Evolutionary conservation across 2,329 filamentous ascomycete genomes (phyloP), one percentile per base, ranked within the genome.

Genomic region (Penicillium verrucosum): DNA sequence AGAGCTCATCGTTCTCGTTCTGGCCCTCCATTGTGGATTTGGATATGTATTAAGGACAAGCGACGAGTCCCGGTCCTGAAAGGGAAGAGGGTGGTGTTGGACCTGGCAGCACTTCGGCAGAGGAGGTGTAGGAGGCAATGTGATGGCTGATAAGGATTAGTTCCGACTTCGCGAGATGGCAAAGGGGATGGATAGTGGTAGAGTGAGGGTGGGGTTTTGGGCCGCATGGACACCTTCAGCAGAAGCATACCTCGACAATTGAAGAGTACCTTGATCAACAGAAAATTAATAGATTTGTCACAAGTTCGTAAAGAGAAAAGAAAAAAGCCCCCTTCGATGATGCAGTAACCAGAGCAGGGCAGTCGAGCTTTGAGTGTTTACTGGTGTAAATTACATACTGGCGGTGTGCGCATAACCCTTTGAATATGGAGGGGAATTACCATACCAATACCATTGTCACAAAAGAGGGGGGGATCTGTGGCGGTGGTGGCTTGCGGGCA

Each of bases 1-100:
- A 99, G 73, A 99, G 92, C 87, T 97, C 95, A 81, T 99, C 94
- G 78, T 89, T 95, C 82, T 93, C 87, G 79, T 88, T 90, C 77
- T 88, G 84, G 80, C 88, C 89, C 81, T 97, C 91, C 93, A 97
- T 97, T 77, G 77, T 83, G 84, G 79, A 76, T 71, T 60, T 56
- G 55, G 60, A 59, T 63, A 53, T 60, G 60, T 65, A 60, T 65
- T 62, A 62, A 52, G 56, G 44, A 57, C 62, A 67, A 66, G 59
- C 64, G 66, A 61, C 63, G 56, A 65, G 64, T 65, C 68, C 65
- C 65, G 66, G 68, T 69, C 64, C 66, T 69, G 68, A 51, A 27
- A 45, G 38, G 30, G 44, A 59, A 60, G 64, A 67, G 59, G 68
- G 63, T 68, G 50, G 58, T 54, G 60, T 59, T 65, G 49, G 51